Percentiles rank a stretch among this genome's conserved stretches.
These are phyloP conservation scores for Acorus calamus DNA, from an alignment of 106 monocot species.

Conservation along the genomic window DNA sequence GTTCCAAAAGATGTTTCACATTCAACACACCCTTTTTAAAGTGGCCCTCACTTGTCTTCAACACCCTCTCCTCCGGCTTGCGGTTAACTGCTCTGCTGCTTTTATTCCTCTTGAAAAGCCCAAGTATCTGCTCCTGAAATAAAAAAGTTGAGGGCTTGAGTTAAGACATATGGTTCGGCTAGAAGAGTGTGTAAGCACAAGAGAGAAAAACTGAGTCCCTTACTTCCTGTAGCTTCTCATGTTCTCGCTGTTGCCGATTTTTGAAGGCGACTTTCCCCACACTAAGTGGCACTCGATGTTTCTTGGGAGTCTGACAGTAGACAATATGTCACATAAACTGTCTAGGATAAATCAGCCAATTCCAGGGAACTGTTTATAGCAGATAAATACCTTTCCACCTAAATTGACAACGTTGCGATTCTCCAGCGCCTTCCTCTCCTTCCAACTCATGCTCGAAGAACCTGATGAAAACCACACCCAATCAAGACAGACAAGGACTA, in stretches of 20 bases:
- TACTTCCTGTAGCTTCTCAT: conserved; percentile 38
- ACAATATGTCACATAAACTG: too few species aligned
- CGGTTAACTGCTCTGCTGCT: conserved; percentile 10
- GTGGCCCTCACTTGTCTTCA: conserved; percentile 35
- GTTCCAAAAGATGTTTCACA: conserved; percentile 41
- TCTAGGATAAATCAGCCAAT: too few species aligned
- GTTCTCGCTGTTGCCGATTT: conserved; percentile 24
- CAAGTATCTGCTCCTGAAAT: conserved; percentile 25
- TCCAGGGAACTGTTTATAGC: too few species aligned
- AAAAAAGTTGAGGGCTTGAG: neutral
- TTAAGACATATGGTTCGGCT: neutral
- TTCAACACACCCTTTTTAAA: conserved; percentile 40
- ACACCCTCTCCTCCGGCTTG: conserved; percentile 30
- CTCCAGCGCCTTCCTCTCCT: conserved; percentile 52
- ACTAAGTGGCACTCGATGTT: conserved; percentile 30
- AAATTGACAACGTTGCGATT: conserved; percentile 32
- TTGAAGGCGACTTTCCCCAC: conserved; percentile 36
- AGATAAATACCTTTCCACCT: conserved; percentile 38
- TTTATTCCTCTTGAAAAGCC: conserved; percentile 15
- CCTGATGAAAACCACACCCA: conserved; percentile 7
- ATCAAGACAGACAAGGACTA: too few species aligned
- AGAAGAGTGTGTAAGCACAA: too few species aligned
- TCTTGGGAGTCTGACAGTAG: conserved; percentile 31
- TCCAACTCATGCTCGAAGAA: conserved; percentile 50
- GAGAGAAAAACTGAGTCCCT: neutral